Evolutionary conservation across 1,284 basidiomycete species (phyloP), one percentile per base, ranked within the genome.

Genomic region (Gomphus bonarii): DNA sequence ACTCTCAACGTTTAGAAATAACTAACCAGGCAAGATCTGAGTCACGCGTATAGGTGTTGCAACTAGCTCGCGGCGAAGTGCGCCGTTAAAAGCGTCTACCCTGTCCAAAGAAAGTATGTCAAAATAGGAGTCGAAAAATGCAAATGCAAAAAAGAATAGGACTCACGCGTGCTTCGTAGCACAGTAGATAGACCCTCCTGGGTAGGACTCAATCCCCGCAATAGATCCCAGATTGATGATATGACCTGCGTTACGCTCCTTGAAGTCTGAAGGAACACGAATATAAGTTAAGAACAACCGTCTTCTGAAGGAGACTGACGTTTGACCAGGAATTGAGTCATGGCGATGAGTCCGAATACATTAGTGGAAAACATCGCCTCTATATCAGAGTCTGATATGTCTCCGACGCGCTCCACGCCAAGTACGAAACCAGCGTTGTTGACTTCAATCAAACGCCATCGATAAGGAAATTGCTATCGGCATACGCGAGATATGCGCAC

Each of bases 161-260:
- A 10, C 58, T 36, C 40, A 59, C 9, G 97, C 97, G 65, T 86
- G 82, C 69, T 97, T 95, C 18, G 90, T 91, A 1, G 89, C 88
- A 60, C 82, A 87, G 65, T 88, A 88, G 60, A 88, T 83, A 63
- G 81, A 77, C 20, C 94, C 95, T 22, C 92, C 93, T 12, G 84
- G 83, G 66, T 99, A 99, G 0, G 95, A 72, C 67, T 99, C 95
- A 16, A 85, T 76, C 43, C 95, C 93, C 46, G 91, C 94, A 59
- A 99, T 83, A 12, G 91, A 95, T 5, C 97, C 95, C 59, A 99
- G 76, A 72, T 97, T 95, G 73, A 99, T 97, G 63, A 99, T 77
- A 72, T 97, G 95, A 0, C 97, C 97, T 0, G 83, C 72, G 63
- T 89, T 82, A 65, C 84, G 86, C 61, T 79, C 79, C 73, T 94